Base-by-base conservation (phyloP, 768 basidiomycete species). In the Termitomyces sp. region DNA sequence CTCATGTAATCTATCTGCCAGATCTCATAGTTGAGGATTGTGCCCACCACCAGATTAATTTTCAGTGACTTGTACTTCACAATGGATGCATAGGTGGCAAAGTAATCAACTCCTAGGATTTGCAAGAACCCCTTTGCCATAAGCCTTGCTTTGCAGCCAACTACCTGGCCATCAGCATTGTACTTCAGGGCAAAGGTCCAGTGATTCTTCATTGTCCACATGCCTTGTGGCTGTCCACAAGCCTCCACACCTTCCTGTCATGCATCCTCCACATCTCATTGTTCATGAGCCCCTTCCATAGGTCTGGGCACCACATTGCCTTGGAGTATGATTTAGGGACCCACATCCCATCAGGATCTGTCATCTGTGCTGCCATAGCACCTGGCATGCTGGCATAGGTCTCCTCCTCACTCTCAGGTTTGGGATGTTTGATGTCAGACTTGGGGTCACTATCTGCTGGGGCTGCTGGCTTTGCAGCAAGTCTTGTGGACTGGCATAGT, bases 181-280 rank as follows among this genome's bases (percentile, higher is more conserved):
- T 7, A 44, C 14, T 44, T 44, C 43, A 44, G 16, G 5, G 25
- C 3, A 8, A 27, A 44, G 2, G 12, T 16, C 43, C 43, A 44
- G 6, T 16, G 16, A 9, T 44, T 44, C 12, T 44, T 44, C 43
- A 52, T 52, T 6, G 42, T 52, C 5, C 30, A 12, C 1, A 10
- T n/a, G n/a, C n/a, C 41, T 6, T 4, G 3, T 1, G 46, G 52
- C 0, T 23, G 3, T 58, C 46, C 2, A 58, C 52, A 17, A 58
- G 28, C 7, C 8, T 57, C 43, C 3, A 69, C 34, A 10, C 11
- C 54, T 63, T 17, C 51, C 6, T 5, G 11, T 44, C 16, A 16
- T 17, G 43, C 43, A 44, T 44, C 5, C 5, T 3, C 43, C 2
- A 8, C 43, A 44, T 48, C 51, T 44, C 25, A 6, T 27, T 11